A percentile compares a stretch with the other conserved stretches of the same genome.
phyloP scores from a whole-genome alignment of 345 rosid genomes.

The Gossypium herbaceum region DNA sequence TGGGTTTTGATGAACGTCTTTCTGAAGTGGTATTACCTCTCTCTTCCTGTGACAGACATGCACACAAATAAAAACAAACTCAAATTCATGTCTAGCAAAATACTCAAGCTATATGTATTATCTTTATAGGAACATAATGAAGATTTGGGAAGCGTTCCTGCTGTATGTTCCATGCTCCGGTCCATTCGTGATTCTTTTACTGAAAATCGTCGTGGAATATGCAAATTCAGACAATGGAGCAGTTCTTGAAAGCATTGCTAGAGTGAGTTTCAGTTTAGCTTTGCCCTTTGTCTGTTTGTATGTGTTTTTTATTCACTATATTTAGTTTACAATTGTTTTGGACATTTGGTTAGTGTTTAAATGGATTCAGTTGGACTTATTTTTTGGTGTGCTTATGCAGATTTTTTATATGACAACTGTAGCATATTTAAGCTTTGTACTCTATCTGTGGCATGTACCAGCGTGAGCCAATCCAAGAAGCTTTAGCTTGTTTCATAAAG shows the following conservation, averaged over 20 bases:
- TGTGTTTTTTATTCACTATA: neutral
- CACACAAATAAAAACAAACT: neutral
- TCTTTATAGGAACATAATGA: slow-evolving; percentile 50
- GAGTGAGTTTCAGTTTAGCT: neutral
- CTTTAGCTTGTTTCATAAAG: neutral
- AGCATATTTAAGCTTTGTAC: neutral
- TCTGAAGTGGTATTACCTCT: slow-evolving; percentile 51
- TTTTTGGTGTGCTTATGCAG: neutral
- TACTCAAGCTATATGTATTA: neutral
- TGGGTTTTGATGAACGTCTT: slow-evolving; percentile 73
- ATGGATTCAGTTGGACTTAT: neutral
- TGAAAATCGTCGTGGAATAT: slow-evolving; percentile 77
- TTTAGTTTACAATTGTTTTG: neutral
- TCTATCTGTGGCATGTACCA: neutral
- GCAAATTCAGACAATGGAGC: slow-evolving; percentile 72
- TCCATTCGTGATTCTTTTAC: slow-evolving; percentile 71
- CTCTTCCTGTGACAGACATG: neutral
- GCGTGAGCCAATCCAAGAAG: neutral
- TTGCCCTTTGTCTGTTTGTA: neutral
- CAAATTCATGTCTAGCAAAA: neutral
- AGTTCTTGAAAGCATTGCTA: slow-evolving; percentile 28
- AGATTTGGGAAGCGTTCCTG: slow-evolving; percentile 44
- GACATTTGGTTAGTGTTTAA: neutral
- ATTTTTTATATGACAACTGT: neutral
- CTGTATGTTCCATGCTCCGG: slow-evolving; percentile 59